A percentile compares a stretch with the other conserved stretches of the same genome.
Conservation (phyloP, 768 basidiomycete species). For the Leccinum imitatum region DNA sequence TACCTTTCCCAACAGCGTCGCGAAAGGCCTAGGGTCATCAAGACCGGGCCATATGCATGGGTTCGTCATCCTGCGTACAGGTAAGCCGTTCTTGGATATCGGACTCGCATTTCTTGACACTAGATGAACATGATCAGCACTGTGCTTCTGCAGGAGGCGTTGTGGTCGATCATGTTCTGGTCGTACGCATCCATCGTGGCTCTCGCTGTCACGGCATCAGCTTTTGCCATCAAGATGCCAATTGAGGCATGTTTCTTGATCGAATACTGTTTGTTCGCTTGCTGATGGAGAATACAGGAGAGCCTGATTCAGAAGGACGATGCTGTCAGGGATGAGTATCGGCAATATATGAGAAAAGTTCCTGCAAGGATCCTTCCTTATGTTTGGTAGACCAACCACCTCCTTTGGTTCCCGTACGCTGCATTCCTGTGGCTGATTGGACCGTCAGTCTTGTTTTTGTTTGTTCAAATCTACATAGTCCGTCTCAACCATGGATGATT, state of each 20-base stretch:
- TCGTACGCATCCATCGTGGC: constrained; percentile 29
- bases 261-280: neutral
- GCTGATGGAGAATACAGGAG: constrained; percentile 20
- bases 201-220: constrained; percentile 15
- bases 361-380: constrained; percentile 28
- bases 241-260: constrained; percentile 26
- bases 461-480: neutral
- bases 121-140: constrained; percentile 2
- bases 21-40: constrained; percentile 32
- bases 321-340: constrained; percentile 24
- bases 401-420: neutral
- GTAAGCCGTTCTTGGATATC: constrained; percentile 11
- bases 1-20: constrained; percentile 19
- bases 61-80: constrained; percentile 36
- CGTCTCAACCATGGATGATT: neutral
- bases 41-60: constrained; percentile 34
- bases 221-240: constrained; percentile 32
- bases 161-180: constrained; percentile 32
- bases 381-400: constrained; percentile 19
- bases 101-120: neutral
- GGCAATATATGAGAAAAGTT: constrained; percentile 28
- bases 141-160: constrained; percentile 19
- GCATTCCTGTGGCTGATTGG: neutral
- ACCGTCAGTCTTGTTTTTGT: neutral
- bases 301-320: constrained; percentile 26